phyloP scores from a whole-genome alignment of 257 asterid species.

The Nicotiana otophora region DNA sequence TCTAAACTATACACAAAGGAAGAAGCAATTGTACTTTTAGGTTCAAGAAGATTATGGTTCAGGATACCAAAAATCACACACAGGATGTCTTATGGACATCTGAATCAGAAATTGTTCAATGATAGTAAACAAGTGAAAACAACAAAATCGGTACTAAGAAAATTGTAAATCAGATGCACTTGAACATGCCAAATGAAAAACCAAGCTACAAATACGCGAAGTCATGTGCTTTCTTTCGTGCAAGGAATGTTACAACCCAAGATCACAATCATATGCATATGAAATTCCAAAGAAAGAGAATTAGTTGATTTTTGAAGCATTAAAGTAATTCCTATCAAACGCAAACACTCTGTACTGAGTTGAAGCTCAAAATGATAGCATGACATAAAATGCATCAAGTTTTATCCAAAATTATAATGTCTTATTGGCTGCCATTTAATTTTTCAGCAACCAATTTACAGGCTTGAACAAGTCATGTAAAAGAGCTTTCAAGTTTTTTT shows the following conservation, averaged over 20 bases:
- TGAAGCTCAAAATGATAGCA: background rate
- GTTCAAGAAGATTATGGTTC: conserved; percentile 7
- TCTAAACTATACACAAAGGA: background rate
- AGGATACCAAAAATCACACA: conserved; percentile 25
- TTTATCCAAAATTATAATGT: background rate
- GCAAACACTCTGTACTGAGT: background rate
- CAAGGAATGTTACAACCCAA: conserved; percentile 23
- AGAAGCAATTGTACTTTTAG: conserved; percentile 7
- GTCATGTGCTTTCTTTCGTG: conserved; percentile 24
- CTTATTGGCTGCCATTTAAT: background rate
- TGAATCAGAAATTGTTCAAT: conserved; percentile 22
- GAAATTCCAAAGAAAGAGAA: conserved; percentile 1
- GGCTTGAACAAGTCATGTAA: background rate
- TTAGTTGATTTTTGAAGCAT: background rate
- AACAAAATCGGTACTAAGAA: conserved; percentile 13
- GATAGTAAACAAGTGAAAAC: conserved; percentile 15
- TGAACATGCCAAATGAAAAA: conserved; percentile 25
- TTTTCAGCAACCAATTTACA: background rate
- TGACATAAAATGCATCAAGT: background rate
- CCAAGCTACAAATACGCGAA: conserved; percentile 22
- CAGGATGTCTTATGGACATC: conserved; percentile 18
- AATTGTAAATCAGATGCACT: conserved; percentile 24
- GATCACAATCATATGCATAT: conserved; percentile 35
- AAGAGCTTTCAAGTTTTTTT: background rate
- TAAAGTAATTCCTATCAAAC: background rate